These are phyloP conservation scores for Colletotrichum eleusines DNA, from an alignment of 2,329 filamentous ascomycete genomes.

Conservation along the genomic window DNA sequence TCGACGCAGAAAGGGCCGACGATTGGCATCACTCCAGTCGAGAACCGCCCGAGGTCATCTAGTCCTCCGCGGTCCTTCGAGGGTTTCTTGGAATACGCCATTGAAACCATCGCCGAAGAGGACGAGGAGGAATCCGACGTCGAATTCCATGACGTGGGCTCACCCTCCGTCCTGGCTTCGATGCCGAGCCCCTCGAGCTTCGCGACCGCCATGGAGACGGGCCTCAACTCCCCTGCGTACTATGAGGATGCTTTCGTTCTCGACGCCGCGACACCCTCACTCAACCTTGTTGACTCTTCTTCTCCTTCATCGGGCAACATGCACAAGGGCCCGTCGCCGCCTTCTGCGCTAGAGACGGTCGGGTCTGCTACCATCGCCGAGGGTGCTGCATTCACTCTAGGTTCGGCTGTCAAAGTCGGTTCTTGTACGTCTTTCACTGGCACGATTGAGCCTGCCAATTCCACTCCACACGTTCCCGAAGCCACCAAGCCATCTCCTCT, in stretches of 20 bases:
- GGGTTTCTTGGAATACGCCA: conserved; percentile 33
- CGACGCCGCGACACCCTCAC: conserved; percentile 3
- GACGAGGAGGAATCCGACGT: conserved; percentile 34
- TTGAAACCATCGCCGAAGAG: conserved; percentile 34
- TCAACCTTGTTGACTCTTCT: not conserved
- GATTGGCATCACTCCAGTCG: conserved; percentile 12
- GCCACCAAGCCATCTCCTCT: conserved; percentile 5
- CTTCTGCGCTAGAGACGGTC: not conserved
- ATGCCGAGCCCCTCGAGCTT: conserved; percentile 37
- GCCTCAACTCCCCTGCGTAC: conserved; percentile 31
- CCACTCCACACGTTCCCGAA: conserved; percentile 13
- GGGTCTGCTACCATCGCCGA: conserved; percentile 4
- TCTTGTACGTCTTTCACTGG: conserved; percentile 37
- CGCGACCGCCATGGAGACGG: conserved; percentile 31
- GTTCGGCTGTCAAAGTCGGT: conserved; percentile 21
- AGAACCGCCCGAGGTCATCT: not conserved
- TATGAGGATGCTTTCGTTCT: conserved; percentile 16
- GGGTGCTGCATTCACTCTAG: not conserved
- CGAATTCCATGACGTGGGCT: conserved; percentile 34
- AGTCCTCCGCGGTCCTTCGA: conserved; percentile 10
- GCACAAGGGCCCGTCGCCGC: not conserved
- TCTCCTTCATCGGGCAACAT: conserved; percentile 3
- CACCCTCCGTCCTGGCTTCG: conserved; percentile 4
- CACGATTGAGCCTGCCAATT: conserved; percentile 12
- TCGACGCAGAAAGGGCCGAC: not conserved